Evolutionary conservation across 1,139 yeast genomes (phyloP), one percentile per base, ranked within the genome.

Genomic region (Yamadazyma kanchanaburiensis): DNA sequence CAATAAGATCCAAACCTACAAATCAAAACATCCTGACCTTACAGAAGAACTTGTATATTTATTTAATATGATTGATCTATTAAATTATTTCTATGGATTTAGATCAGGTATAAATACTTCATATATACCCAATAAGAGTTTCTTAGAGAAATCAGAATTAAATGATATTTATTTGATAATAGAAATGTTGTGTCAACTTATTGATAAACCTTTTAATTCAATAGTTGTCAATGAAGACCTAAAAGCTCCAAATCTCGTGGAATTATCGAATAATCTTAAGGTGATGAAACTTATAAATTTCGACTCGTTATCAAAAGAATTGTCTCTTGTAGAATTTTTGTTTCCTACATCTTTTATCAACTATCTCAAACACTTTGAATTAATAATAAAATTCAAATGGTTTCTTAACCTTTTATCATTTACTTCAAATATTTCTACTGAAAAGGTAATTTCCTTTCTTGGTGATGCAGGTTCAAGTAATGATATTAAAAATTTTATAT

Each of bases 361-460:
- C 8, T 42, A 39, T 22, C n/a, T n/a, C n/a, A 18, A 18, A 10
- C 20, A 18, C 20, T 37, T 43, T 15, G 28, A 25, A 6, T 20
- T 30, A 21, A 27, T 30, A 9, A 20, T 44, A 5, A 37, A 37
- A 24, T 38, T 36, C 26, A 44, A 43, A 22, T 30, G 37, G 28
- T 44, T 44, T 27, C 27, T 44, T 12, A 39, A 33, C 21, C 11
- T 44, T n/a, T 37, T 44, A 27, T 32, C 34, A 15, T 39, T 42
- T 13, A 35, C 38, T 3, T 27, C 33, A 4, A 36, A 37, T 18
- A 43, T 44, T 11, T 27, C 41, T 2, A 16, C 28, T 5, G 15
- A 22, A 1, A 31, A 38, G n/a, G 12, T 44, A 8, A 24, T 25
- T 8, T 12, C 13, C 12, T 22, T 41, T 3, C 12, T 37, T 12